Conservation (phyloP, 345 rosid species). For the Lepidium aucheri region DNA sequence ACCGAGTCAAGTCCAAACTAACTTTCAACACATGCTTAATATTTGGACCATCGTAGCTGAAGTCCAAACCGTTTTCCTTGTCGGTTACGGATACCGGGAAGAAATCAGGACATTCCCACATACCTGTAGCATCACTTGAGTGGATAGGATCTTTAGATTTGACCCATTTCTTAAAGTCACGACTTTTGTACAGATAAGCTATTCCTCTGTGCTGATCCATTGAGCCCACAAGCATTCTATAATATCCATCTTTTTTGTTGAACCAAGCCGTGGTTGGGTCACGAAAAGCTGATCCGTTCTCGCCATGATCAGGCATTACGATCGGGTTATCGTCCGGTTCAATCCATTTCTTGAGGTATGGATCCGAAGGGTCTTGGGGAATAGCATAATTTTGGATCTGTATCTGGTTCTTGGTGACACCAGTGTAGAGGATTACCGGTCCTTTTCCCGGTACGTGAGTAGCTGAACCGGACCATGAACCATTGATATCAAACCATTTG, state of each 20-base stretch:
- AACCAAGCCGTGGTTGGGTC: conserved; percentile 94
- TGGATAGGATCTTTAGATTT: conserved; percentile 61
- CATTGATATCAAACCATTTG: conserved; percentile 55
- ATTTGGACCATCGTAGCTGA: conserved; percentile 29
- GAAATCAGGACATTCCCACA: conserved; percentile 96
- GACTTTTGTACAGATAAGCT: conserved; percentile 57
- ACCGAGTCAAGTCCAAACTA: conserved; percentile 59
- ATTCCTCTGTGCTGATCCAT: conserved; percentile 43
- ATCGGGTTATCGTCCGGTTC: conserved; percentile 70
- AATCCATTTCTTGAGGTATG: conserved; percentile 60
- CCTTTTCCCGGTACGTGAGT: conserved; percentile 48
- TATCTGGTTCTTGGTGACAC: conserved; percentile 37
- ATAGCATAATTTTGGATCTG: conserved; percentile 73
- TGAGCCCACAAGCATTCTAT: conserved; percentile 62
- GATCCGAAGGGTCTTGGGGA: conserved; percentile 63
- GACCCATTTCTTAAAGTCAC: conserved; percentile 55
- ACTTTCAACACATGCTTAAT: conserved; percentile 60
- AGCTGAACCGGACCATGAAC: conserved; percentile 92
- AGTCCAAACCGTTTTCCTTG: conserved; percentile 61
- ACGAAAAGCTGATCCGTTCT: conserved; percentile 71
- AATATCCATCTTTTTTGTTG: conserved; percentile 36
- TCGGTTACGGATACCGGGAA: conserved; percentile 54
- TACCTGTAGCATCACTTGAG: conserved; percentile 49
- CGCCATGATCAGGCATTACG: conserved; percentile 29
- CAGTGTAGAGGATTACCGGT: conserved; percentile 75